Evolutionary conservation across 208 protist genomes (phyloP), one percentile per base, ranked within the genome.

Genomic region (Trypanosoma rangeli): DNA sequence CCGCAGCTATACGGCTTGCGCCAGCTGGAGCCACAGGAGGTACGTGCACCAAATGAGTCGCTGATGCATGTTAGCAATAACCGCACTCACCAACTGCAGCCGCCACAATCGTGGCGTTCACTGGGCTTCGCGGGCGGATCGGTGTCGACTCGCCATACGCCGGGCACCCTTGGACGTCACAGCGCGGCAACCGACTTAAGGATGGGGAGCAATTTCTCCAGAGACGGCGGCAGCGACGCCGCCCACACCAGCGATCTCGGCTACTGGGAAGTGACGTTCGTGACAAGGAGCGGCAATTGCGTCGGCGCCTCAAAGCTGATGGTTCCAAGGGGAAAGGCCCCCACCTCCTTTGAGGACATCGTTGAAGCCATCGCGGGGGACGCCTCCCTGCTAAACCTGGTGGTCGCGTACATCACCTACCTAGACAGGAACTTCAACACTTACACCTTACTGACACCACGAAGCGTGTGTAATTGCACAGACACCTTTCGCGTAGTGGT

Each of bases 341-440:
- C 31, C 3, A 0, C 39, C 8, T 59, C 52, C 18, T 68, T 75
- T 75, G 55, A 68, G 1, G 37, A 3, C 24, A 54, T 75, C 62
- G 18, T 64, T 12, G 35, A 42, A n/a, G 33, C n/a, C 22, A 69
- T 75, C 60, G 7, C 63, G 13, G 53, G 58, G 12, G 64, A 48
- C 29, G 70, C 70, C 0, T 39, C 28, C 13, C 49, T 65, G 16
- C 24, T 64, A 18, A 46, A 57, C 8, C 33, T 68, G 35, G 18
- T 22, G 0, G 53, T 75, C 50, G 5, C 55, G 7, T 69, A 75
- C 33, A 39, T 69, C n/a, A 70, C 55, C 20, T 75, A 75, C 26
- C 59, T 70, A 42, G 70, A 75, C 44, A 64, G 28, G 62, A 63
- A 75, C 28, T 69, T 75, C 46, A 44, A 57, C 26, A 52, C 70